Percentiles rank a stretch among this genome's conserved stretches.
These are phyloP conservation scores for Ophiostoma ulmi DNA, from an alignment of 2,329 filamentous ascomycete species.

Conservation along the genomic window DNA sequence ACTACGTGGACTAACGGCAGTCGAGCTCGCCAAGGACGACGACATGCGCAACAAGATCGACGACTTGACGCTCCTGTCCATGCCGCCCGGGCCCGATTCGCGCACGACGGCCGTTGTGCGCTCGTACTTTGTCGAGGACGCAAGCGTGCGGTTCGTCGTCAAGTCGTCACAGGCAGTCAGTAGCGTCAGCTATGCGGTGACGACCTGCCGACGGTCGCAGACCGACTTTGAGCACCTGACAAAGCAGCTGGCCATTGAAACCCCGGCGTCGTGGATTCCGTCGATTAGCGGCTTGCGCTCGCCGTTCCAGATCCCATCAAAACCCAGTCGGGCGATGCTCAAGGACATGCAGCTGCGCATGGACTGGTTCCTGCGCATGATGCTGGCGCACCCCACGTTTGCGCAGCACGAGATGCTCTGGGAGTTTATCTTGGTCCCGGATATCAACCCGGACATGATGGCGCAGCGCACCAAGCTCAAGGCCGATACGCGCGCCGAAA, in stretches of 20 bases:
- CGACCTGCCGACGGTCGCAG: conserved; percentile 83
- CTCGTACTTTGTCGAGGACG: conserved; percentile 96
- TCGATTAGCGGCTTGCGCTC: conserved; percentile 70
- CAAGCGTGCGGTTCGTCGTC: conserved; percentile 82
- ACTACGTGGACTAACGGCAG: conserved; percentile 80
- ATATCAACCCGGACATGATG: conserved; percentile 86
- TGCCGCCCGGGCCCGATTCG: conserved; percentile 50
- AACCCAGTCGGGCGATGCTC: conserved; percentile 79
- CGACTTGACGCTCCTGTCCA: conserved; percentile 77
- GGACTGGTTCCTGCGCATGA: conserved; percentile 80
- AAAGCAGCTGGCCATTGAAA: conserved; percentile 76
- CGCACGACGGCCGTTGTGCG: conserved; percentile 89
- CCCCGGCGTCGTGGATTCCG: conserved; percentile 93
- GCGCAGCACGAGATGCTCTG: conserved; percentile 94
- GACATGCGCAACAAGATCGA: conserved; percentile 96
- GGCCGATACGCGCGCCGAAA: conserved; percentile 74
- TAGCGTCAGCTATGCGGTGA: conserved; percentile 81
- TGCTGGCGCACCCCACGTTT: conserved; percentile 86
- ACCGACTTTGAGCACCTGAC: conserved; percentile 88
- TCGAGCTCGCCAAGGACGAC: conserved; percentile 95
- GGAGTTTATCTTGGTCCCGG: conserved; percentile 97
- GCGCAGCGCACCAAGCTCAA: conserved; percentile 82
- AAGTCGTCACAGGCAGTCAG: conserved; percentile 88
- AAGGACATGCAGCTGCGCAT: conserved; percentile 82
- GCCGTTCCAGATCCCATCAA: conserved; percentile 88